These are phyloP conservation scores for Craspedostauros australis DNA, from an alignment of 108 stramenopile species.

Conservation along the genomic window DNA sequence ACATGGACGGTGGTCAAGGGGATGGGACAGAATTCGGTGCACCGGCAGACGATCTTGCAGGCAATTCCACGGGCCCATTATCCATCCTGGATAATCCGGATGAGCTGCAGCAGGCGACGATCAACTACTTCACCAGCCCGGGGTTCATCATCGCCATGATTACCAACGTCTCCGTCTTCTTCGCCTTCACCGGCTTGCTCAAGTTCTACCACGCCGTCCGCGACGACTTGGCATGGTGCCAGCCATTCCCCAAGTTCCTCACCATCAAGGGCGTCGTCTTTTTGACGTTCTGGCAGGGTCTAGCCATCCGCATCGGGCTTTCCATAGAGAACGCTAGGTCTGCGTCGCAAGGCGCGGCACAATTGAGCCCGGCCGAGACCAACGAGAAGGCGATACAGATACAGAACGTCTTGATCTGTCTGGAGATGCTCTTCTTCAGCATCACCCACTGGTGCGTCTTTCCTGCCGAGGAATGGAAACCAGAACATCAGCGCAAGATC, in stretches of 20 bases:
- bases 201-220: slow-evolving; percentile 81
- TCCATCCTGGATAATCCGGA: neutral
- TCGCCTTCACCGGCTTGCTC: slow-evolving; percentile 81
- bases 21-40: too few species aligned
- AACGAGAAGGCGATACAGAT: slow-evolving; percentile 38
- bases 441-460: slow-evolving; percentile 87
- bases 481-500: neutral
- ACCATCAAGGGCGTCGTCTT: slow-evolving; percentile 89
- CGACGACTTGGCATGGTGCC: slow-evolving; percentile 71
- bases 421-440: slow-evolving; percentile 85
- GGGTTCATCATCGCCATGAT: slow-evolving; percentile 66
- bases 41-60: too few species aligned
- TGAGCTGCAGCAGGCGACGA: slow-evolving; percentile 7
- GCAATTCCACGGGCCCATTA: too few species aligned
- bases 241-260: slow-evolving; percentile 84
- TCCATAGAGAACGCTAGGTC: slow-evolving; percentile 19
- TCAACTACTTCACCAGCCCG: slow-evolving; percentile 38
- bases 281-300: slow-evolving; percentile 88
- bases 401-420: slow-evolving; percentile 85
- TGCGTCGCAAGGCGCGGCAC: slow-evolving; percentile 7
- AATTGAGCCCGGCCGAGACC: neutral
- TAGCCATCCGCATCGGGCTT: slow-evolving; percentile 34
- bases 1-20: too few species aligned
- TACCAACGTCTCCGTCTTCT: slow-evolving; percentile 74
- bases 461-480: slow-evolving; percentile 41